These are phyloP conservation scores for Geotrichum histeridarum DNA, from an alignment of 1,139 yeast species.

Conservation along the genomic window DNA sequence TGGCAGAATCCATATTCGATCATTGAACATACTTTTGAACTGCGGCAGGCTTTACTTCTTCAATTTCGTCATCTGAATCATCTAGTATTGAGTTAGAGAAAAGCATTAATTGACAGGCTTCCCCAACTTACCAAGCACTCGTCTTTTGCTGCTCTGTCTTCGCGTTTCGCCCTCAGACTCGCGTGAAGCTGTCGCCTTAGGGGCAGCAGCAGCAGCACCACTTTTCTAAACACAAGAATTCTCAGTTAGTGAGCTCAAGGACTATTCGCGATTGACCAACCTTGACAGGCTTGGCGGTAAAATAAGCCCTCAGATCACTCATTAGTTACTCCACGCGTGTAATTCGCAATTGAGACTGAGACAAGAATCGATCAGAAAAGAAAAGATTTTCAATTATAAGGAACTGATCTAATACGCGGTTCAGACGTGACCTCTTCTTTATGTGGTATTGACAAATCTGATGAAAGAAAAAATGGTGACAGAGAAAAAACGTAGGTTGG, in stretches of 20 bases:
- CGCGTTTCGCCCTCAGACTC: not conserved
- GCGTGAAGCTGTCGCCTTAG: not conserved
- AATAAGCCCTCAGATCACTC: conserved; percentile 17
- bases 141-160: conserved; percentile 8
- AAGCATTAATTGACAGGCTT: not conserved
- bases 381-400: too few relatives aligned
- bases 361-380: too few relatives aligned
- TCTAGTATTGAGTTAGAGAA: conserved; percentile 4
- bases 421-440: too few relatives aligned
- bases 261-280: not conserved
- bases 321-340: not conserved
- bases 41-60: not conserved
- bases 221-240: not conserved
- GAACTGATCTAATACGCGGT: too few relatives aligned
- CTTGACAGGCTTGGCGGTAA: conserved; percentile 14
- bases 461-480: too few relatives aligned
- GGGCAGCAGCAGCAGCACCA: conserved; percentile 1
- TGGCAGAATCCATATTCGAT: not conserved
- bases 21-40: not conserved
- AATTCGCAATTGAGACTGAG: too few relatives aligned
- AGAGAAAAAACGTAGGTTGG: too few relatives aligned
- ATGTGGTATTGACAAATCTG: too few relatives aligned
- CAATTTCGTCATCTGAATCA: conserved; percentile 16
- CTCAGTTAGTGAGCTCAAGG: too few relatives aligned
- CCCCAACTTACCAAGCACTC: conserved; percentile 12